Percentiles rank a stretch among this genome's conserved stretches.
Conservation (phyloP, 2,329 filamentous ascomycete species). For the Alternaria dauci region DNA sequence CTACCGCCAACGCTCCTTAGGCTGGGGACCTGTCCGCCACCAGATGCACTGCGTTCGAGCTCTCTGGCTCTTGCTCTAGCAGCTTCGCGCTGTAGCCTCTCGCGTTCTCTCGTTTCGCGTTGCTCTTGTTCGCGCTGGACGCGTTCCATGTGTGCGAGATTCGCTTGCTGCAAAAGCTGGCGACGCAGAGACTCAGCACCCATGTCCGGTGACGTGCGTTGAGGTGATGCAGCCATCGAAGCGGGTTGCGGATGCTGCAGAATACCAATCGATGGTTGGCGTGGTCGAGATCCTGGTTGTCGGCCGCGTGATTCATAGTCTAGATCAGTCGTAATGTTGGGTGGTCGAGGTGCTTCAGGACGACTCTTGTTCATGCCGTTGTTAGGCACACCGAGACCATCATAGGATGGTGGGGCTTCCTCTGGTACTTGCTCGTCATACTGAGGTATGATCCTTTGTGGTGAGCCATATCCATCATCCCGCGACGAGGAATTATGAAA, state of each 20-base stretch:
- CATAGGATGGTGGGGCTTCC: slow-evolving; percentile 47
- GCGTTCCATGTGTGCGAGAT: slow-evolving; percentile 44
- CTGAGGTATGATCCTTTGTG: slow-evolving; percentile 16
- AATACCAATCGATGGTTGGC: slow-evolving; percentile 45
- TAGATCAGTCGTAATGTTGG: slow-evolving; percentile 40
- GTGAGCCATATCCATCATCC: slow-evolving; percentile 15
- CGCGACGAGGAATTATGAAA: slow-evolving; percentile 19
- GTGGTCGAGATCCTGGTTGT: slow-evolving; percentile 34
- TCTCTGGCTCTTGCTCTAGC: slow-evolving; percentile 45
- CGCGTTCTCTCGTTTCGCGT: slow-evolving; percentile 36
- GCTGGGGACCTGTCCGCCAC: slow-evolving; percentile 43
- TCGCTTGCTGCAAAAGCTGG: slow-evolving; percentile 46
- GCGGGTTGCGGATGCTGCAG: slow-evolving; percentile 51
- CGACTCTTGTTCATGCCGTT: slow-evolving; percentile 45
- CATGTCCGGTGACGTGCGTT: slow-evolving; percentile 48
- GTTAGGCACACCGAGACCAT: slow-evolving; percentile 40
- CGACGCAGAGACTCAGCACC: slow-evolving; percentile 47
- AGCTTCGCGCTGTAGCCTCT: slow-evolving; percentile 38
- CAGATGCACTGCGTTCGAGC: slow-evolving; percentile 46
- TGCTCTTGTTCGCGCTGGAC: slow-evolving; percentile 40
- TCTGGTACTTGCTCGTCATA: slow-evolving; percentile 37
- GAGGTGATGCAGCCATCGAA: slow-evolving; percentile 51
- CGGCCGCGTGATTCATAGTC: slow-evolving; percentile 20
- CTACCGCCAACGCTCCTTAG: slow-evolving; percentile 43
- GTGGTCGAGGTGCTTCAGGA: slow-evolving; percentile 37